Percentiles rank a stretch among this genome's conserved stretches.
Conservation (phyloP, 495 filamentous ascomycete species). For the Rusavskia elegans region DNA sequence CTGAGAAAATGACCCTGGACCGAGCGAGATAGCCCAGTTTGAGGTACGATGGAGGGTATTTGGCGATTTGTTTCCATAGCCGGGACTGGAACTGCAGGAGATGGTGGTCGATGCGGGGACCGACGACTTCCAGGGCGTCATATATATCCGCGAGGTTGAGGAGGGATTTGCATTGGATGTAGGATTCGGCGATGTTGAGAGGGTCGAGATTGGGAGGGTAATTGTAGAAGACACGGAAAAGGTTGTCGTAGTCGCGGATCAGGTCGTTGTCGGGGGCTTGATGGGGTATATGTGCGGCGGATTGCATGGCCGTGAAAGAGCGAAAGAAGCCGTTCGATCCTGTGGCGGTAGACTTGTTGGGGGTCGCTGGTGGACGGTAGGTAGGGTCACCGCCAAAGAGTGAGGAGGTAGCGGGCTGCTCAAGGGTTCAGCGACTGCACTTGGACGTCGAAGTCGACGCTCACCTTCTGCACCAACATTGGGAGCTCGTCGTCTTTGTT, state of each 20-base stretch:
- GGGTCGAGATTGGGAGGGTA: conserved; percentile 64
- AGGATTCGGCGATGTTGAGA: conserved; percentile 76
- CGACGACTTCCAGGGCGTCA: conserved; percentile 74
- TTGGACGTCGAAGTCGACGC: conserved; percentile 1
- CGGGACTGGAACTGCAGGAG: conserved; percentile 75
- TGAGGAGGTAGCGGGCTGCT: conserved; percentile 30
- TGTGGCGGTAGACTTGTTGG: conserved; percentile 38
- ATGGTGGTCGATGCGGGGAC: conserved; percentile 84
- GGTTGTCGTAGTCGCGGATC: conserved; percentile 80
- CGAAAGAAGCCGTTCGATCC: conserved; percentile 63
- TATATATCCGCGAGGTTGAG: conserved; percentile 78
- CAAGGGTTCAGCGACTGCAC: neutral
- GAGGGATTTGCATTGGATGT: conserved; percentile 80
- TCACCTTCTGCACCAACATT: conserved; percentile 71
- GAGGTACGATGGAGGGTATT: conserved; percentile 82
- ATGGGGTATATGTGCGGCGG: conserved; percentile 29
- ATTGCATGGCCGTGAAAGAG: conserved; percentile 44
- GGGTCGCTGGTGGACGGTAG: conserved; percentile 24
- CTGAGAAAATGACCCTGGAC: conserved; percentile 73
- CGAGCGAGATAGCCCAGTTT: conserved; percentile 76
- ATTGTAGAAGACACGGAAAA: conserved; percentile 89
- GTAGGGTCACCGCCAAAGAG: conserved; percentile 28
- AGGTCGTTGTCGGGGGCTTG: conserved; percentile 44
- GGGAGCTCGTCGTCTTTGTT: conserved; percentile 61
- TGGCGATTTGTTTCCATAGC: conserved; percentile 86